Evolutionary conservation across 306 rosid species (phyloP).

Genomic region (Adenanthera pavonina): DNA sequence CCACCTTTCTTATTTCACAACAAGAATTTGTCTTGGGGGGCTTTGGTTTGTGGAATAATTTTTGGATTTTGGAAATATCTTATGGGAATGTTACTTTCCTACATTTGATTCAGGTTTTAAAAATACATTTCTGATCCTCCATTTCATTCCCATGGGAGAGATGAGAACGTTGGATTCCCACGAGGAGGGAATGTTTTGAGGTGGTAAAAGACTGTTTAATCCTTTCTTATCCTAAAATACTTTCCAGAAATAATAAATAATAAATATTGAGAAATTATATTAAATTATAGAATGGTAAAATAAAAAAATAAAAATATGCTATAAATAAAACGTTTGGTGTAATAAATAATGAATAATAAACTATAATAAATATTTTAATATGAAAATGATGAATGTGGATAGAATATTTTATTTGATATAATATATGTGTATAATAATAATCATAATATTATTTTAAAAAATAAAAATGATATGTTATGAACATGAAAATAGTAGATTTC

Average conservation of each 20-base stretch:
- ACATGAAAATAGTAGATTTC: not conserved
- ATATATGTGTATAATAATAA: too few species aligned
- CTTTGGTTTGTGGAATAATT: not conserved
- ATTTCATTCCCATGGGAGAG: not conserved
- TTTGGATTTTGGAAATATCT: not conserved
- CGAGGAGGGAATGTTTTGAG: not conserved
- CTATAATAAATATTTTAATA: not conserved
- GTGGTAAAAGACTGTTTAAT: not conserved
- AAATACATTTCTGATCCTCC: not conserved
- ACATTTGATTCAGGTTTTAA: not conserved
- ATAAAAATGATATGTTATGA: not conserved
- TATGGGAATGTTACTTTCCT: not conserved
- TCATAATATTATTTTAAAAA: too few species aligned
- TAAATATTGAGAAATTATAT: not conserved
- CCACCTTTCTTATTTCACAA: slow-evolving; percentile 1
- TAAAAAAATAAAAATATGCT: not conserved
- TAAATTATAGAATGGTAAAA: not conserved
- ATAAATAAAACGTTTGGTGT: not conserved
- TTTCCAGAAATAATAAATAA: not conserved
- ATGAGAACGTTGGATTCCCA: not conserved
- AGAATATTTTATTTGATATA: not conserved
- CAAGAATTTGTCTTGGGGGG: not conserved
- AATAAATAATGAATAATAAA: not conserved
- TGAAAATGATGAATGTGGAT: not conserved
- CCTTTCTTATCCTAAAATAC: not conserved